phyloP scores from a whole-genome alignment of 257 asterid species.

The Coffea eugenioides region DNA sequence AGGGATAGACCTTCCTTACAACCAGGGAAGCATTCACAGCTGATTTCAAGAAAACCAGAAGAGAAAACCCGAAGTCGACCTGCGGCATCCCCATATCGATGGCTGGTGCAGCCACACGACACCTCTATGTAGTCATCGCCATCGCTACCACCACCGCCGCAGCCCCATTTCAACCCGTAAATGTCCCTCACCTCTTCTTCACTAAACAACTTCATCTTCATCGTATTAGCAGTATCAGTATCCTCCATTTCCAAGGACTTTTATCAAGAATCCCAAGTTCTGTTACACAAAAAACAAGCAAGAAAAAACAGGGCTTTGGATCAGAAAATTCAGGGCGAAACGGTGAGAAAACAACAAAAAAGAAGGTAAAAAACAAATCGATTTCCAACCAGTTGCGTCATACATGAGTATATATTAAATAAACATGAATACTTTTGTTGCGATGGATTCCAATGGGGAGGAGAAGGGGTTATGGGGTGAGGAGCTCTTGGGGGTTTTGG shows the following conservation, averaged over 20 bases:
- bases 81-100: conserved; percentile 62
- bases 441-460: too few species aligned
- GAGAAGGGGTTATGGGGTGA: too few species aligned
- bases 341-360: conserved; percentile 18
- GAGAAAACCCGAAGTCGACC: conserved; percentile 60
- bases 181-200: conserved; percentile 44
- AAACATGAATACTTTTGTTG: too few species aligned
- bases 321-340: conserved; percentile 21
- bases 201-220: conserved; percentile 24
- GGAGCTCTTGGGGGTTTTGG: neutral
- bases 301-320: conserved; percentile 1
- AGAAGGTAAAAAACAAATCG: conserved; percentile 25
- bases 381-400: conserved; percentile 24
- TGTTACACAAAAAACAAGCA: neutral
- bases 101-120: conserved; percentile 65
- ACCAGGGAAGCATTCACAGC: conserved; percentile 60
- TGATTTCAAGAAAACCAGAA: conserved; percentile 51
- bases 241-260: conserved; percentile 13
- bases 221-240: neutral
- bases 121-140: conserved; percentile 49
- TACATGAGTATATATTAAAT: conserved; percentile 7
- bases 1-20: conserved; percentile 44
- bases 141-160: too few species aligned
- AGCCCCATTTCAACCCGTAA: conserved; percentile 32
- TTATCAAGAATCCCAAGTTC: neutral